phyloP scores from a whole-genome alignment of 2,329 filamentous ascomycete species.

The Cordyceps pruinosa region DNA sequence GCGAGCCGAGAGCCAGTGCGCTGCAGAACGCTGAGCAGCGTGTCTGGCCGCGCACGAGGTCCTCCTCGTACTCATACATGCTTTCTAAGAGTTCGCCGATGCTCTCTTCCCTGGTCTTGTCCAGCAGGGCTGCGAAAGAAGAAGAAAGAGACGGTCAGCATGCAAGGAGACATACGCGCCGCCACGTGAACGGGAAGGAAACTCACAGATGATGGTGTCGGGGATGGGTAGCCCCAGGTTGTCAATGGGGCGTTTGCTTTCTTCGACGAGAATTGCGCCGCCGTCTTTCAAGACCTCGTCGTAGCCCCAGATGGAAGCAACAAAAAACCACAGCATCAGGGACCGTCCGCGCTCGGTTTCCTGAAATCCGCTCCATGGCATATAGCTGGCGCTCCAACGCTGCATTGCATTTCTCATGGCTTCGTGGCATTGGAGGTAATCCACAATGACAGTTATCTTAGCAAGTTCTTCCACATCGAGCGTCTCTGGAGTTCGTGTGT shows the following conservation, averaged over 20 bases:
- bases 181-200: background rate
- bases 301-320: background rate
- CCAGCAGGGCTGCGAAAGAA: background rate
- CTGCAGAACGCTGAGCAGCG: background rate
- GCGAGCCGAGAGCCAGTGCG: background rate
- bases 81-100: background rate
- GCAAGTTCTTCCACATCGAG: constrained; percentile 15
- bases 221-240: background rate
- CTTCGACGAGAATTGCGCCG: background rate
- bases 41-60: background rate
- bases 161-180: background rate
- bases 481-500: background rate
- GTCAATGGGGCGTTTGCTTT: background rate
- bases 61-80: background rate
- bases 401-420: constrained; percentile 4
- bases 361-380: background rate
- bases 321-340: background rate
- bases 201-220: background rate
- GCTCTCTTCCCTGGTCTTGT: background rate
- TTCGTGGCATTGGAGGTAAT: constrained; percentile 11
- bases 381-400: background rate
- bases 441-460: constrained; percentile 1
- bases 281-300: background rate
- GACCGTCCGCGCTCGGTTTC: background rate
- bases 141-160: background rate